phyloP scores from a whole-genome alignment of 192 early-diverging fungal genomes.

The Podila horticola region DNA sequence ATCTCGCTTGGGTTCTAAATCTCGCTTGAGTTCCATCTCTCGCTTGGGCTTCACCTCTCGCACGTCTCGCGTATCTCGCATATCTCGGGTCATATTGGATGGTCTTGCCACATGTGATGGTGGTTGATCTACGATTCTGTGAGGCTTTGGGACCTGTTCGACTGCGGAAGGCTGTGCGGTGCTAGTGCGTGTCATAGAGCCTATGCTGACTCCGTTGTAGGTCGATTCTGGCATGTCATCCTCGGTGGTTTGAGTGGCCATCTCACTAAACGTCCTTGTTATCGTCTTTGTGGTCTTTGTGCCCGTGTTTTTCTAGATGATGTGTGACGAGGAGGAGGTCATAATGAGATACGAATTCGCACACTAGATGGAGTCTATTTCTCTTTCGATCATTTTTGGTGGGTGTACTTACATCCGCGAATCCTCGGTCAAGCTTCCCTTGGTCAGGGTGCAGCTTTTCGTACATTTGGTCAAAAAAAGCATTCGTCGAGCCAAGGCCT shows the following conservation, averaged over 20 bases:
- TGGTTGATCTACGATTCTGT: not conserved
- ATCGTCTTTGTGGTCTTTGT: slow-evolving; percentile 11
- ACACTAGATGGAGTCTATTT: too few relatives aligned
- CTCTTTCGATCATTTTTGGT: too few relatives aligned
- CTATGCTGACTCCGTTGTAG: slow-evolving; percentile 25
- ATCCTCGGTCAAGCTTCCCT: slow-evolving; percentile 2
- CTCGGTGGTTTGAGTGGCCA: slow-evolving; percentile 47
- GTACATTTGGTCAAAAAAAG: not conserved
- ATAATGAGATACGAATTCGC: not conserved
- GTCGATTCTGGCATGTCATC: slow-evolving; percentile 17
- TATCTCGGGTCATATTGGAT: not conserved
- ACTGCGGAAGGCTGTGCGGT: not conserved
- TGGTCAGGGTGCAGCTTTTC: not conserved
- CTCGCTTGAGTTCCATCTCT: too few relatives aligned
- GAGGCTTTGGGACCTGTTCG: not conserved
- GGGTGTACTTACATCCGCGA: not conserved
- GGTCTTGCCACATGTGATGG: not conserved
- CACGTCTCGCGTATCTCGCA: too few relatives aligned
- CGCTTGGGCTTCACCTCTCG: too few relatives aligned
- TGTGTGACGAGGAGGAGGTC: not conserved
- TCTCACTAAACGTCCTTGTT: slow-evolving; percentile 27
- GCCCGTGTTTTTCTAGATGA: slow-evolving; percentile 15
- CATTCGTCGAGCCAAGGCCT: not conserved
- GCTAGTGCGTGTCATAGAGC: not conserved
- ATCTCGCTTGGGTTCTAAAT: too few relatives aligned